phyloP scores from a whole-genome alignment of 176 grass and related monocot species.

The Triticum timopheevii region DNA sequence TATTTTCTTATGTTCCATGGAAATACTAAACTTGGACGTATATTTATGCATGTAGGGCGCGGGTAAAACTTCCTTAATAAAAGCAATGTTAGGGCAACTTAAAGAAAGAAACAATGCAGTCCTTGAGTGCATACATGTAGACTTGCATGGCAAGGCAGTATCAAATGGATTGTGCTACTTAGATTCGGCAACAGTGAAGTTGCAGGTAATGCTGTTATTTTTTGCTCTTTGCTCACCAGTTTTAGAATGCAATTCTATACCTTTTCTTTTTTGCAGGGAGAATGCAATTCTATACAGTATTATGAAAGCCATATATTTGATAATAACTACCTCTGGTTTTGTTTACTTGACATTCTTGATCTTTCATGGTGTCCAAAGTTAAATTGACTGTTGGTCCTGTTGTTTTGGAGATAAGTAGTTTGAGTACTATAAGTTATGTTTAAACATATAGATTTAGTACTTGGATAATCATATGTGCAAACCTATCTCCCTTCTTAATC shows the following conservation, averaged over 20 bases:
- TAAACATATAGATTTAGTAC: not conserved
- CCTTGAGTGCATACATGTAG: constrained; percentile 54
- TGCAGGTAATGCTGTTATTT: constrained; percentile 59
- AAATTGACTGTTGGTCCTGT: not conserved
- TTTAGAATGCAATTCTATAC: not conserved
- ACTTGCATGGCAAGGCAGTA: constrained; percentile 60
- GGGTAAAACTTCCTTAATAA: constrained; percentile 86
- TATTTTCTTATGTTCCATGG: constrained; percentile 17
- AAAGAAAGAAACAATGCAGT: constrained; percentile 56
- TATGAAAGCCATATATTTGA: constrained; percentile 3
- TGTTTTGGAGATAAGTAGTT: not conserved
- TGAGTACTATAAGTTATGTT: not conserved
- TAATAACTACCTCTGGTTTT: not conserved
- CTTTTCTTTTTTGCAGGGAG: not conserved
- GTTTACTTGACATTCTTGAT: not conserved
- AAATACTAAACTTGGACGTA: constrained; percentile 26
- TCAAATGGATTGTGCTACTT: constrained; percentile 81
- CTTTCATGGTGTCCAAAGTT: not conserved
- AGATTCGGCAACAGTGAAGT: constrained; percentile 65
- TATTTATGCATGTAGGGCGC: constrained; percentile 65
- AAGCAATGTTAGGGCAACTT: constrained; percentile 65
- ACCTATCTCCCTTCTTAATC: not conserved
- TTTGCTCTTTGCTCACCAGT: not conserved
- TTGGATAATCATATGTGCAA: not conserved
- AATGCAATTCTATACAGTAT: not conserved